These are phyloP conservation scores for Microdochium nivale DNA, from an alignment of 2,329 filamentous ascomycete genomes.

Conservation along the genomic window DNA sequence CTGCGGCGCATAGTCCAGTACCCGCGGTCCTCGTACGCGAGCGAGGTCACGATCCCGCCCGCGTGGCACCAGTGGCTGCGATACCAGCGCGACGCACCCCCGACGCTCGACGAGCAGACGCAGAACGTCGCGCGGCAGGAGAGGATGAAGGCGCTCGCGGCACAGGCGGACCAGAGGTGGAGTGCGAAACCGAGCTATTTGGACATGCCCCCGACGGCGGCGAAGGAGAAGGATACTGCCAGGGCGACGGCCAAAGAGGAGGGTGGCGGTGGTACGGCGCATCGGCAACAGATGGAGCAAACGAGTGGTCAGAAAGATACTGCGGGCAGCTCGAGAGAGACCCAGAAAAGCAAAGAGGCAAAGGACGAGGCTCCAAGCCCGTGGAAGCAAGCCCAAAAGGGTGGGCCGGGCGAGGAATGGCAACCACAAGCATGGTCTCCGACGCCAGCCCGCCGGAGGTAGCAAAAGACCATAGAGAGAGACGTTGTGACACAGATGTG, in stretches of 20 bases:
- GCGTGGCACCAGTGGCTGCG: conserved; percentile 64
- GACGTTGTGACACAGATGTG: too few relatives aligned
- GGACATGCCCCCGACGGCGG: conserved; percentile 5
- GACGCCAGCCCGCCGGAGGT: conserved; percentile 25
- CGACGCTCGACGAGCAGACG: conserved; percentile 47
- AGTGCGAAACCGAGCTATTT: conserved; percentile 41
- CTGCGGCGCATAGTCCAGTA: conserved; percentile 56
- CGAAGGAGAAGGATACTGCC: conserved; percentile 1
- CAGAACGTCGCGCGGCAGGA: conserved; percentile 43
- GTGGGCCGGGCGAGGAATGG: conserved; percentile 56
- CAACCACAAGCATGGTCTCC: conserved; percentile 57
- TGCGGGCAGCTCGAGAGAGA: background rate
- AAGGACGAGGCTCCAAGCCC: conserved; percentile 33
- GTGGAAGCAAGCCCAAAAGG: conserved; percentile 45
- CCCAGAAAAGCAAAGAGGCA: background rate
- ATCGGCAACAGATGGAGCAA: conserved; percentile 7
- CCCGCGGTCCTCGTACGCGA: conserved; percentile 43
- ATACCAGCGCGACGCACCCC: conserved; percentile 45
- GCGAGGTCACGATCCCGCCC: conserved; percentile 48
- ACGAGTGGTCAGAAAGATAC: background rate
- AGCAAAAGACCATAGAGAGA: conserved; percentile 4
- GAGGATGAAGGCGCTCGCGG: conserved; percentile 46
- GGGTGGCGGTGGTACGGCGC: conserved; percentile 3
- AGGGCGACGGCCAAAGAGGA: background rate
- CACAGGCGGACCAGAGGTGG: conserved; percentile 56